Percentiles rank a stretch among this genome's conserved stretches.
Evolutionary conservation across 306 rosid genomes (phyloP).

Genomic region (Lathyrus sativus): DNA sequence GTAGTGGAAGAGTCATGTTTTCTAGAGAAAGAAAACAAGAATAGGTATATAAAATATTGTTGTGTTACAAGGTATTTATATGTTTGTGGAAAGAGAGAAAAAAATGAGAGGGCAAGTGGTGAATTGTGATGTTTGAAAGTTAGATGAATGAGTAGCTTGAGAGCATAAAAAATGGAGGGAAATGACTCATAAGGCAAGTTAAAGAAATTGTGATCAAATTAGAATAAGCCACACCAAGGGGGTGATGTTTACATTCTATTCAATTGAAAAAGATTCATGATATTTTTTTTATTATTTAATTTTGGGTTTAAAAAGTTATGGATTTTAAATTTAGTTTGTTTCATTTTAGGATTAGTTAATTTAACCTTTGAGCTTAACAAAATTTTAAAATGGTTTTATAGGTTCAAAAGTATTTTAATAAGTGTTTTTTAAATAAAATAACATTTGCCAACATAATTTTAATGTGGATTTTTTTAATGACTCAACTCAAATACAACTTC

Average conservation of each 20-base stretch:
- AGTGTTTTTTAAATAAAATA: too few relatives aligned
- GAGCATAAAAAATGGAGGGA: slow-evolving; percentile 51
- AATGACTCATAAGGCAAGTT: slow-evolving; percentile 52
- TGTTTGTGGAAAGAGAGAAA: slow-evolving; percentile 5
- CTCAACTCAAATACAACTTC: too few relatives aligned
- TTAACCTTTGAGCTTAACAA: too few relatives aligned
- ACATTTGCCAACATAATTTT: too few relatives aligned
- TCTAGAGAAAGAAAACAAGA: background rate
- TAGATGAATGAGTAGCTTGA: slow-evolving; percentile 74
- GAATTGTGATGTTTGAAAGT: slow-evolving; percentile 35
- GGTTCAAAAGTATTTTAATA: too few relatives aligned
- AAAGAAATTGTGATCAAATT: slow-evolving; percentile 31
- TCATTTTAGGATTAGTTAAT: too few relatives aligned
- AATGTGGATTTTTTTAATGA: too few relatives aligned
- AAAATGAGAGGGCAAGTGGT: slow-evolving; percentile 27
- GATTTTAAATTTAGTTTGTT: too few relatives aligned
- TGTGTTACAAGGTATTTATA: slow-evolving; percentile 27
- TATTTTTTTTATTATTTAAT: background rate
- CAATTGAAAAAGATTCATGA: slow-evolving; percentile 31
- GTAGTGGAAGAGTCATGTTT: slow-evolving; percentile 47
- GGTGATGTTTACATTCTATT: slow-evolving; percentile 34
- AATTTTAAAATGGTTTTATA: too few relatives aligned
- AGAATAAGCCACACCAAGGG: slow-evolving; percentile 41
- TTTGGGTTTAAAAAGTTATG: background rate
- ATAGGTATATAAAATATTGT: background rate